These are phyloP conservation scores for Jimgerdemannia flammicorona DNA, from an alignment of 192 early-diverging fungal species.

Conservation along the genomic window DNA sequence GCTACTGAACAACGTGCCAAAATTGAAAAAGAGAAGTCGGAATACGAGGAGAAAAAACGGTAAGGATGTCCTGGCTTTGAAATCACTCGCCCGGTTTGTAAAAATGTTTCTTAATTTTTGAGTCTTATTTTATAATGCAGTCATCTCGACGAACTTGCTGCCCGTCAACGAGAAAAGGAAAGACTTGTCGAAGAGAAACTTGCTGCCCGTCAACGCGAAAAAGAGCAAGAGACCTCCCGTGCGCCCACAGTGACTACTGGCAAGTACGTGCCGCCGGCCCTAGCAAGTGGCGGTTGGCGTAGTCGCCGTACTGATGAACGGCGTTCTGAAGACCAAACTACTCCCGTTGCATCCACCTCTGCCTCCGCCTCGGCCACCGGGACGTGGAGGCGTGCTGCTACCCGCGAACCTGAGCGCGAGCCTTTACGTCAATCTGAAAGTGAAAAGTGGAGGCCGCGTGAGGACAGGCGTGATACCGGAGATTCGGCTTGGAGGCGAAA, in stretches of 20 bases:
- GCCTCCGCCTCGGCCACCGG: background rate
- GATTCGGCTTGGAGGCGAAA: background rate
- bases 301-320: conserved; percentile 13
- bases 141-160: conserved; percentile 46
- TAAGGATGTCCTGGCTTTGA: background rate
- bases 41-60: conserved; percentile 28
- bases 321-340: conserved; percentile 2
- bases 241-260: background rate
- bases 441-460: background rate
- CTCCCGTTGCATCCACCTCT: background rate
- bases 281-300: background rate
- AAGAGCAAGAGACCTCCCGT: background rate
- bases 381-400: background rate
- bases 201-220: background rate
- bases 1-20: conserved; percentile 42
- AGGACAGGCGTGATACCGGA: background rate
- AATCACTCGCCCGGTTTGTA: background rate
- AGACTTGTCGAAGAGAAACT: conserved; percentile 42
- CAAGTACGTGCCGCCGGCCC: conserved; percentile 2
- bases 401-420: background rate
- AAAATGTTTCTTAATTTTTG: too few relatives aligned
- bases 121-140: background rate
- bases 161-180: conserved; percentile 43
- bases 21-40: conserved; percentile 36
- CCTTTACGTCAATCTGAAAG: background rate